These are phyloP conservation scores for Rugonectria rugulosa DNA, from an alignment of 2,329 filamentous ascomycete genomes.

Conservation along the genomic window DNA sequence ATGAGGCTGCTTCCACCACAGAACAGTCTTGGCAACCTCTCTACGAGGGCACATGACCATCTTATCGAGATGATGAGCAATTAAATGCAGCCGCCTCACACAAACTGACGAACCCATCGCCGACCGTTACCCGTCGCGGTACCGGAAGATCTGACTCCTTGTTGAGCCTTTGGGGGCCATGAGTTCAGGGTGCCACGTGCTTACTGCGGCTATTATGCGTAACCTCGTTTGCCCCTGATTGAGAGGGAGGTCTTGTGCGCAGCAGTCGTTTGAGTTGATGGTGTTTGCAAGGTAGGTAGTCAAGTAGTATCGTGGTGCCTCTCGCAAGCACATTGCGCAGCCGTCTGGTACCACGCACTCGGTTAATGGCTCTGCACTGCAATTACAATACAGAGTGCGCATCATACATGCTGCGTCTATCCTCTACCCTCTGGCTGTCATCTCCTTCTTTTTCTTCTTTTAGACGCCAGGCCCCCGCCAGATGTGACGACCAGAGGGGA, in stretches of 20 bases:
- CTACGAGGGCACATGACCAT: constrained; percentile 23
- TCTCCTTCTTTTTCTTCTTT: constrained; percentile 1
- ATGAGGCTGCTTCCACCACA: constrained; percentile 30
- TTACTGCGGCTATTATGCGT: neutral
- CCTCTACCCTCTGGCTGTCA: neutral
- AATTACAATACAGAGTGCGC: neutral
- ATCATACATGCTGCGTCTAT: neutral
- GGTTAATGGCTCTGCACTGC: too few relatives aligned
- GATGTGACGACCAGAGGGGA: constrained; percentile 4
- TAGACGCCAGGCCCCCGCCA: neutral
- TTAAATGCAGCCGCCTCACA: too few relatives aligned
- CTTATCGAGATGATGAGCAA: constrained; percentile 2
- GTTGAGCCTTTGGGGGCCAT: neutral
- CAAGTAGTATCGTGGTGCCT: too few relatives aligned
- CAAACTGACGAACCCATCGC: neutral
- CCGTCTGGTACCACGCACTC: too few relatives aligned
- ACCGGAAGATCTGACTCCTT: constrained; percentile 3
- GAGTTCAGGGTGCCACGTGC: constrained; percentile 9
- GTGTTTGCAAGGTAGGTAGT: too few relatives aligned
- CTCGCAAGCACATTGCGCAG: too few relatives aligned
- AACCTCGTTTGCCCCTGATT: neutral
- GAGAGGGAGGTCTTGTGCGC: neutral
- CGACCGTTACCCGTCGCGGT: constrained; percentile 1
- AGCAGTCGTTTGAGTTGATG: neutral
- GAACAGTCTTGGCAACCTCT: constrained; percentile 8